These are phyloP conservation scores for Xylaria arbuscula DNA, from an alignment of 2,329 filamentous ascomycete species.

Conservation along the genomic window DNA sequence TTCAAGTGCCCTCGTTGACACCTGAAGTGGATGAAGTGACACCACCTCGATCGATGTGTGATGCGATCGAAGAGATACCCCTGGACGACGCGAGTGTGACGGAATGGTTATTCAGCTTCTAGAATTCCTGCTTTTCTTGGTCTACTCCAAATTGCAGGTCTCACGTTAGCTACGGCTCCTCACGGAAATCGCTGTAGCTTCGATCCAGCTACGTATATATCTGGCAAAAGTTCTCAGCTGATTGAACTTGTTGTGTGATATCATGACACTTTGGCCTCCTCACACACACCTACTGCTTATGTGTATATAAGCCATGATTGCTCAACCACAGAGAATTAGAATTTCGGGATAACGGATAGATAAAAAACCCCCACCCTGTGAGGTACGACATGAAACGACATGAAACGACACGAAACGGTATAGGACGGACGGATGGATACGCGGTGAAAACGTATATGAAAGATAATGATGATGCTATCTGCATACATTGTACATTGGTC, in stretches of 20 bases:
- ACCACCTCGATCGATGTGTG: background rate
- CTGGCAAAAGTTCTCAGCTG: background rate
- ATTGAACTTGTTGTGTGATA: slow-evolving; percentile 14
- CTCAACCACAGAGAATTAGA: slow-evolving; percentile 5
- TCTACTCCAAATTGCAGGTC: background rate
- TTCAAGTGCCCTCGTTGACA: background rate
- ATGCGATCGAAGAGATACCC: background rate
- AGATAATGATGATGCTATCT: background rate
- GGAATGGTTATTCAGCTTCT: slow-evolving; percentile 21
- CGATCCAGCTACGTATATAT: background rate
- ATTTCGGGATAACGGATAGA: slow-evolving; percentile 10
- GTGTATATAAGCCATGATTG: slow-evolving; percentile 16
- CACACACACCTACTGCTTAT: background rate
- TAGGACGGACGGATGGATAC: background rate
- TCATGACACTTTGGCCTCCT: background rate
- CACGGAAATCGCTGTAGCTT: background rate
- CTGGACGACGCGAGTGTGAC: background rate
- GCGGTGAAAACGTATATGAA: background rate
- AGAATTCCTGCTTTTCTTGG: background rate
- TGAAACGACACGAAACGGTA: no score
- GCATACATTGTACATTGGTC: background rate
- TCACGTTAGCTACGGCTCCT: background rate
- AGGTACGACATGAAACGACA: background rate
- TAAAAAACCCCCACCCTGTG: slow-evolving; percentile 5
- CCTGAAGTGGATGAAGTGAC: background rate